Evolutionary conservation across 306 rosid genomes (phyloP).

Genomic region (Lagenaria siceraria): DNA sequence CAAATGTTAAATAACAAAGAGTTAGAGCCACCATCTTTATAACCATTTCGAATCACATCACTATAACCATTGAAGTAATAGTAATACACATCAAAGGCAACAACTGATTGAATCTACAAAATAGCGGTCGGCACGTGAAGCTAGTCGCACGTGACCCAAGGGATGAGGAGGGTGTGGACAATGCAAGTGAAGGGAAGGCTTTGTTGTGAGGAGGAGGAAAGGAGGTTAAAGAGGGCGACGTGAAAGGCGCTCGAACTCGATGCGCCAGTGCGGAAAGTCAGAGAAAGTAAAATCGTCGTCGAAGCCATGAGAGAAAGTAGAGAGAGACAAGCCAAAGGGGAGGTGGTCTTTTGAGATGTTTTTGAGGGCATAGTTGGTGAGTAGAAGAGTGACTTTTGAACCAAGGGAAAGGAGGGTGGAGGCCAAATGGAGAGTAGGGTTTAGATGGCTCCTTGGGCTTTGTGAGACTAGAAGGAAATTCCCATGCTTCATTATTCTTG

Average conservation of each 20-base stretch:
- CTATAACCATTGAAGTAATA: conserved; percentile 8
- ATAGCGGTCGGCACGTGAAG: conserved; percentile 6
- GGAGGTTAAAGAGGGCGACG: neutral
- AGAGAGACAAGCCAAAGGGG: neutral
- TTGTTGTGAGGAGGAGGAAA: neutral
- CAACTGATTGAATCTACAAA: conserved; percentile 2
- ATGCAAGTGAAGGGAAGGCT: conserved; percentile 10
- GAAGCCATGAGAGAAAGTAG: neutral
- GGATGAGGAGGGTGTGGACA: conserved; percentile 3
- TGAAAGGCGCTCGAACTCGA: neutral
- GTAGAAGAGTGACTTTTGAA: conserved; percentile 19
- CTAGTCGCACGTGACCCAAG: conserved; percentile 12
- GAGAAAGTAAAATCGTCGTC: neutral
- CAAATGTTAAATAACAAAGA: neutral
- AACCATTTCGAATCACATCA: neutral
- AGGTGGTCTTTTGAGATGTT: neutral
- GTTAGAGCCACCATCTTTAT: neutral
- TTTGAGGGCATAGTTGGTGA: neutral
- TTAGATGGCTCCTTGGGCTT: conserved; percentile 23
- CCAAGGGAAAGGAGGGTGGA: conserved; percentile 17
- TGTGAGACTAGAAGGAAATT: neutral
- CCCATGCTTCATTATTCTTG: neutral
- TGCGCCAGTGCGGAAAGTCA: neutral
- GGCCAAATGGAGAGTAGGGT: conserved; percentile 32
- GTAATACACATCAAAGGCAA: conserved; percentile 4